phyloP scores from a whole-genome alignment of 1,284 basidiomycete genomes.

The Microbotryomycetes sp. region DNA sequence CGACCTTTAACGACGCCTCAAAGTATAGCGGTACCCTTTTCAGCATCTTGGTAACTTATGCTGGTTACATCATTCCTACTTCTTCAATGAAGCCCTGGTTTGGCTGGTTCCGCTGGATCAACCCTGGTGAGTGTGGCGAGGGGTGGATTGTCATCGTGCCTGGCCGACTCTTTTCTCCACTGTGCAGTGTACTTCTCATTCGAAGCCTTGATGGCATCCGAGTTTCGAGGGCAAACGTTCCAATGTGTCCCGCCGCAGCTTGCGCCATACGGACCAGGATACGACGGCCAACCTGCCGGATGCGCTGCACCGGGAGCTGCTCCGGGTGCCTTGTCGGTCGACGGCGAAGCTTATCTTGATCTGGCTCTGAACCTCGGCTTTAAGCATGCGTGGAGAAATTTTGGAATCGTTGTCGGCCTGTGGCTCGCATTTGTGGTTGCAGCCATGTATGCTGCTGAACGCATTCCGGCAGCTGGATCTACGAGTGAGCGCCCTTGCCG shows the following conservation, averaged over 20 bases:
- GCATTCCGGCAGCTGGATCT: conserved; percentile 37
- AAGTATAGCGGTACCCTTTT: conserved; percentile 45
- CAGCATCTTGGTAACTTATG: conserved; percentile 46
- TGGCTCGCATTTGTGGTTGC: not conserved
- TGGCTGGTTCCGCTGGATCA: conserved; percentile 46
- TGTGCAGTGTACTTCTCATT: conserved; percentile 43
- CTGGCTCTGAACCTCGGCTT: conserved; percentile 57
- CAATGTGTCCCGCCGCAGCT: conserved; percentile 35
- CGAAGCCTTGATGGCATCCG: conserved; percentile 46
- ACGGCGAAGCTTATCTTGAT: conserved; percentile 46
- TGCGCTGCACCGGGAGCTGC: not conserved
- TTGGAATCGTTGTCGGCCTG: conserved; percentile 47
- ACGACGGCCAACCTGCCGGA: conserved; percentile 35
- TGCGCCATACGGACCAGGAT: conserved; percentile 40
- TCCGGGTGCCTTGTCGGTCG: conserved; percentile 35
- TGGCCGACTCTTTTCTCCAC: too few relatives aligned
- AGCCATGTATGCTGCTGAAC: conserved; percentile 14
- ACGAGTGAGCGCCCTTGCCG: conserved; percentile 10
- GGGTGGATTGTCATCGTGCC: too few relatives aligned
- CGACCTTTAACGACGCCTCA: conserved; percentile 43
- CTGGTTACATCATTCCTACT: conserved; percentile 42
- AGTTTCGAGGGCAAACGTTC: conserved; percentile 42
- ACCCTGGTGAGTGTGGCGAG: conserved; percentile 47
- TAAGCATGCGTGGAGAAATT: conserved; percentile 58
- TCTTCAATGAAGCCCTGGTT: conserved; percentile 2